These are phyloP conservation scores for Hyphopichia buzzinii DNA, from an alignment of 1,139 yeast genomes.

Conservation along the genomic window DNA sequence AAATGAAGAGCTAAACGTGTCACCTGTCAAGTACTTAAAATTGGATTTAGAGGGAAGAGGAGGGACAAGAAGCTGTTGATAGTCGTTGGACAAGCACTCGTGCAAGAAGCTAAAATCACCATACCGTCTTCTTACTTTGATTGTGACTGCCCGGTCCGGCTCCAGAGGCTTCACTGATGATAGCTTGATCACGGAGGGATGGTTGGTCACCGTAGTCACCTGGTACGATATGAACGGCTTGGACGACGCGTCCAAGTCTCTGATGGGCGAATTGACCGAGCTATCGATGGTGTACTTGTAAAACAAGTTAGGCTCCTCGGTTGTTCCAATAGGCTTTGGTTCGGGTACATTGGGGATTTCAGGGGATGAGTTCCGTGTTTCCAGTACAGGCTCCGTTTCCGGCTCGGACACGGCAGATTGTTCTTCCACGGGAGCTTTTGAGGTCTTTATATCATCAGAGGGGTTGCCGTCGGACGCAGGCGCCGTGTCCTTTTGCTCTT, in stretches of 20 bases:
- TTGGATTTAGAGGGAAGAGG: conserved; percentile 94
- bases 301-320: conserved; percentile 10
- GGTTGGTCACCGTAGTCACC: conserved; percentile 59
- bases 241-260: conserved; percentile 73
- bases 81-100: conserved; percentile 71
- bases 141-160: conserved; percentile 22
- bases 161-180: conserved; percentile 15
- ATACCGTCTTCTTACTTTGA: conserved; percentile 71
- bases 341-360: not conserved
- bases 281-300: conserved; percentile 32
- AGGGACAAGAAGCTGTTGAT: conserved; percentile 83
- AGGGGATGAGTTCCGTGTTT: not conserved
- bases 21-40: conserved; percentile 92
- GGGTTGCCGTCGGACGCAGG: conserved; percentile 4
- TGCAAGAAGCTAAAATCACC: conserved; percentile 80
- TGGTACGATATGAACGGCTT: conserved; percentile 81
- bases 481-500: conserved; percentile 2
- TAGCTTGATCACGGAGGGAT: conserved; percentile 41
- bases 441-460: not conserved
- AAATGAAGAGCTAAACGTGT: conserved; percentile 76
- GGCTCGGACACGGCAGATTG: not conserved
- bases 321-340: not conserved
- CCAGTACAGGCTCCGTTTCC: not conserved
- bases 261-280: conserved; percentile 67
- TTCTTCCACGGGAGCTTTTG: not conserved